phyloP scores from a whole-genome alignment of 2,329 filamentous ascomycete species.

The Fusarium sp. region DNA sequence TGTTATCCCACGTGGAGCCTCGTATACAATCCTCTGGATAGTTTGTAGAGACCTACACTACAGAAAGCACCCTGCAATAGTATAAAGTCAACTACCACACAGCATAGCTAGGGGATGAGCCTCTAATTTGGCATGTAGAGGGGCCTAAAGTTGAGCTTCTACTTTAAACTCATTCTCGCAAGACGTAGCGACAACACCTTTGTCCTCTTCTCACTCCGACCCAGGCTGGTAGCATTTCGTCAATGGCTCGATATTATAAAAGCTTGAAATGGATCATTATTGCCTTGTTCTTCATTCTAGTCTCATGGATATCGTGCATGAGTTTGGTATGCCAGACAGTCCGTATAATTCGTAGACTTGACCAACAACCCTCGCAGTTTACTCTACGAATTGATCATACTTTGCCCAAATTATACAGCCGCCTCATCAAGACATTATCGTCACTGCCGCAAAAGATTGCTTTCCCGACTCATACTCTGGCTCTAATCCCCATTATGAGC shows the following conservation, averaged over 20 bases:
- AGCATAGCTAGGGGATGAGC: too few species aligned
- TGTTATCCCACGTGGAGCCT: conserved; percentile 33
- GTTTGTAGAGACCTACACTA: too few species aligned
- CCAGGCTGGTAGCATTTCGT: conserved; percentile 1
- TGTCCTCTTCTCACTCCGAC: neutral
- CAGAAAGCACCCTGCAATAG: too few species aligned
- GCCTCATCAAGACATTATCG: conserved; percentile 47
- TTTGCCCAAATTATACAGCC: conserved; percentile 35
- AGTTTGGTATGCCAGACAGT: neutral
- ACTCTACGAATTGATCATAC: neutral
- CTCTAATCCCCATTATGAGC: conserved; percentile 48
- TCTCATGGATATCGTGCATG: conserved; percentile 19
- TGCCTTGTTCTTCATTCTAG: conserved; percentile 1
- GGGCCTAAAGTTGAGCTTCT: too few species aligned
- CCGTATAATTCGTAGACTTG: rapidly evolving
- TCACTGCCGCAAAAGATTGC: conserved; percentile 50
- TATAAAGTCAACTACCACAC: too few species aligned
- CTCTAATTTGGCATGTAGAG: too few species aligned
- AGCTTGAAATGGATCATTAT: conserved; percentile 10
- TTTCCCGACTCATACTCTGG: conserved; percentile 47
- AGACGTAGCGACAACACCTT: neutral
- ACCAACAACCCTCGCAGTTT: conserved; percentile 24
- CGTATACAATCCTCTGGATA: neutral
- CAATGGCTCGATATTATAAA: conserved; percentile 23
- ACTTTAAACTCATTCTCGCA: neutral